phyloP scores from a whole-genome alignment of 306 rosid genomes.

The Gastrolobium villosum region DNA sequence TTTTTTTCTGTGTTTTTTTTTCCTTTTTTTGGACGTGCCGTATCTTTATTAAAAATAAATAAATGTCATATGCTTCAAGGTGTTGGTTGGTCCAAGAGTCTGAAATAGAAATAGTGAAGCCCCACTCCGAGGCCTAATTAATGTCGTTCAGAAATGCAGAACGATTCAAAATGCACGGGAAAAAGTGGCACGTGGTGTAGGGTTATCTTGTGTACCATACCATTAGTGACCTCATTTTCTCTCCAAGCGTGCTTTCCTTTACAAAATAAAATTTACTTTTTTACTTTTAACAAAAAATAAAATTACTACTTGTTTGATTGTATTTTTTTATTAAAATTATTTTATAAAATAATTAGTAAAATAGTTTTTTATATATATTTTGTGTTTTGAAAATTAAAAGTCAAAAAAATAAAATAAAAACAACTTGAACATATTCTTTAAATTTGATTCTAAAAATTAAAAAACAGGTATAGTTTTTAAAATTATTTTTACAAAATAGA shows the following conservation, averaged over 20 bases:
- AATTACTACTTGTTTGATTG: too few relatives aligned
- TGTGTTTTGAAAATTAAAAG: too few relatives aligned
- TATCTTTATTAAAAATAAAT: neutral
- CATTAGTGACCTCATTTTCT: neutral
- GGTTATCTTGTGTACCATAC: neutral
- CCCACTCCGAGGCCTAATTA: neutral
- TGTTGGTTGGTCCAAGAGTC: neutral
- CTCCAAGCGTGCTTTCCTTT: neutral
- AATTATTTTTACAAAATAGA: too few relatives aligned
- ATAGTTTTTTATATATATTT: too few relatives aligned
- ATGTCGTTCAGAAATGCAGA: neutral
- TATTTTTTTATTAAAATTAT: too few relatives aligned
- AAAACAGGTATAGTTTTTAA: too few relatives aligned
- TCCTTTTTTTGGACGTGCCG: neutral
- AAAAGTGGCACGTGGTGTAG: constrained; percentile 42
- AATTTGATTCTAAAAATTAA: too few relatives aligned
- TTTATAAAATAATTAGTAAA: too few relatives aligned
- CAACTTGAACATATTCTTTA: too few relatives aligned
- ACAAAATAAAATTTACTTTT: neutral
- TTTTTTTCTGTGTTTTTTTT: neutral
- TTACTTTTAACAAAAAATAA: neutral
- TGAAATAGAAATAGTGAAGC: constrained; percentile 3
- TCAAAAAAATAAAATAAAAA: too few relatives aligned
- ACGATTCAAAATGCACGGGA: constrained; percentile 17
- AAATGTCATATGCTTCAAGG: neutral